Conservation (phyloP, 768 basidiomycete species). For the Boletus subcaerulescens region DNA sequence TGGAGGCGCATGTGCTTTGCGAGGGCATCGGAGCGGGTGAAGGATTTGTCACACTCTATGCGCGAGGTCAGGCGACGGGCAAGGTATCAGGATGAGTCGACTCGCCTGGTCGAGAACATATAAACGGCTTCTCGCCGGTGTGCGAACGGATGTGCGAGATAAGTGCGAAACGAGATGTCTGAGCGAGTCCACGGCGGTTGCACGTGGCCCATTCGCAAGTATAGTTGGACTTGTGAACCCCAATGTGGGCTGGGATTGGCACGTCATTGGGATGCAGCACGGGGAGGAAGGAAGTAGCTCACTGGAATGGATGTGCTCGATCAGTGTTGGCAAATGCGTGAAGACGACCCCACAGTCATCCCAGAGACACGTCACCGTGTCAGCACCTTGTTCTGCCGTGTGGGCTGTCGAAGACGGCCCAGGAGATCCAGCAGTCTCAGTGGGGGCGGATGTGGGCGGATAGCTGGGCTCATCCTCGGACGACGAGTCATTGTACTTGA, state of each 20-base stretch:
- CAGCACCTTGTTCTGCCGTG: conserved; percentile 32
- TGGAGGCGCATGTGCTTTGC: conserved; percentile 91
- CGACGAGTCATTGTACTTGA: conserved; percentile 25
- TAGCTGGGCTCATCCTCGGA: conserved; percentile 24
- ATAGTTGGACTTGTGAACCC: conserved; percentile 79
- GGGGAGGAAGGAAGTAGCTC: conserved; percentile 23
- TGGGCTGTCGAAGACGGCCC: conserved; percentile 21
- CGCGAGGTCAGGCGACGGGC: neutral
- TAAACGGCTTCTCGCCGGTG: conserved; percentile 93
- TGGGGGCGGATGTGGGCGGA: conserved; percentile 8
- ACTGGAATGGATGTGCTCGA: conserved; percentile 84
- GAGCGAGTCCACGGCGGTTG: conserved; percentile 71
- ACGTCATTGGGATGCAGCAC: neutral
- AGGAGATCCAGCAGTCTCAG: conserved; percentile 21
- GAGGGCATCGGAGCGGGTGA: conserved; percentile 92
- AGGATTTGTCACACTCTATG: conserved; percentile 90
- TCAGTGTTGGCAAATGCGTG: conserved; percentile 67
- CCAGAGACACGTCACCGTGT: conserved; percentile 80
- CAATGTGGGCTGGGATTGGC: conserved; percentile 65
- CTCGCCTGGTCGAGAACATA: conserved; percentile 75
- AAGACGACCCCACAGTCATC: conserved; percentile 76
- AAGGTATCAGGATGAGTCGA: neutral
- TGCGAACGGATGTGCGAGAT: conserved; percentile 90
- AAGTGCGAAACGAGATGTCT: conserved; percentile 87
- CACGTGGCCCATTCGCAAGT: conserved; percentile 90